Evolutionary conservation across 2,329 filamentous ascomycete genomes (phyloP).

Genomic region (Beauveria brongniartii): DNA sequence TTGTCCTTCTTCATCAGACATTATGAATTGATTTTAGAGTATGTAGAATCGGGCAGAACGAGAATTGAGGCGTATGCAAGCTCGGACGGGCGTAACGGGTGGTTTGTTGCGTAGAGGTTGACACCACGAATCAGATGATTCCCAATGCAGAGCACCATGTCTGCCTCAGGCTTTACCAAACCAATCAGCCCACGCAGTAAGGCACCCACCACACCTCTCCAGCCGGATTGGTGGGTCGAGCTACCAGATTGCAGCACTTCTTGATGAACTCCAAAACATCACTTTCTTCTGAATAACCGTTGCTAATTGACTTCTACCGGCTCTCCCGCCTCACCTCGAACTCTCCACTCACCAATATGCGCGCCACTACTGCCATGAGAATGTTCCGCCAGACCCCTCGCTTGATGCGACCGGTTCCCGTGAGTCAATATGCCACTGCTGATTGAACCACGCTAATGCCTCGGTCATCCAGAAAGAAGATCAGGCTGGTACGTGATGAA

Average conservation of each 20-base stretch:
- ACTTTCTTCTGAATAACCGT: constrained; percentile 8
- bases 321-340: constrained; percentile 23
- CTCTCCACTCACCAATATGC: constrained; percentile 43
- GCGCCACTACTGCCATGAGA: constrained; percentile 55
- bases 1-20: constrained; percentile 76
- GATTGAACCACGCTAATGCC: constrained; percentile 19
- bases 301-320: constrained; percentile 10
- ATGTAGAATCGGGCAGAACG: constrained; percentile 16
- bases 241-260: constrained; percentile 26
- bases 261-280: constrained; percentile 21
- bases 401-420: constrained; percentile 65
- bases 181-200: constrained; percentile 26
- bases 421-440: constrained; percentile 33
- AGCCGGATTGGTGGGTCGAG: constrained; percentile 22
- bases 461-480: constrained; percentile 50
- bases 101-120: constrained; percentile 28
- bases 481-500: constrained; percentile 52
- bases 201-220: constrained; percentile 21
- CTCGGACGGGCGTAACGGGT: constrained; percentile 23
- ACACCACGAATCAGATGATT: constrained; percentile 35
- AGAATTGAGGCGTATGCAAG: constrained; percentile 28
- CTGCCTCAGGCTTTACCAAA: constrained; percentile 31
- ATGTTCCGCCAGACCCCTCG: constrained; percentile 59
- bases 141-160: constrained; percentile 24
- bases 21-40: constrained; percentile 44